Conservation (phyloP, 2,329 filamentous ascomycete genomes). For the Zymoseptoria pseudotritici region DNA sequence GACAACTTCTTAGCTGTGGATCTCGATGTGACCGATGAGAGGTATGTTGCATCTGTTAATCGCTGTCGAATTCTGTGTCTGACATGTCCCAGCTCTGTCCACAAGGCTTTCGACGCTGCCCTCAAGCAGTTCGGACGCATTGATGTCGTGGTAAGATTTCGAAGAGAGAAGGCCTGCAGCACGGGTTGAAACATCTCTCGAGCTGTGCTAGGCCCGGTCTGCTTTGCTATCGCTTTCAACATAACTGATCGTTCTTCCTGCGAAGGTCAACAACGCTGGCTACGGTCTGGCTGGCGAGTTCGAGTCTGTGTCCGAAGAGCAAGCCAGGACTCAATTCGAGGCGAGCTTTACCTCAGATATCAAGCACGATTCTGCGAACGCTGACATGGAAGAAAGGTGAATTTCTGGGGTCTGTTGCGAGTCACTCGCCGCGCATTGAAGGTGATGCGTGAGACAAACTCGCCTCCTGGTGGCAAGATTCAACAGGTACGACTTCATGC, state of each 20-base stretch:
- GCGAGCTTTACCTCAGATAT: background rate
- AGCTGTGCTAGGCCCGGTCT: conserved; percentile 10
- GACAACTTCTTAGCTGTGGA: conserved; percentile 44
- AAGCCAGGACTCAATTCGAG: conserved; percentile 49
- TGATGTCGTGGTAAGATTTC: conserved; percentile 41
- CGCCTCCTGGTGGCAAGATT: conserved; percentile 44
- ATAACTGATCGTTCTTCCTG: background rate
- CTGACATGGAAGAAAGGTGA: conserved; percentile 30
- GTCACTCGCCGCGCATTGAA: conserved; percentile 43
- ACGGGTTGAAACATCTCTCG: background rate
- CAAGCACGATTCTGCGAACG: background rate
- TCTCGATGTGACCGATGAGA: conserved; percentile 45
- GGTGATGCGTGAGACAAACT: conserved; percentile 39
- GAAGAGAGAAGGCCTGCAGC: background rate
- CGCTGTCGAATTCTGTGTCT: background rate
- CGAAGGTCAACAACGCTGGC: conserved; percentile 46
- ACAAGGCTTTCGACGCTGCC: conserved; percentile 39
- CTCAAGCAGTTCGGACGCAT: conserved; percentile 47
- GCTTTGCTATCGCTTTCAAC: conserved; percentile 28
- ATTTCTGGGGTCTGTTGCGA: conserved; percentile 52
- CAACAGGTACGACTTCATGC: conserved; percentile 38
- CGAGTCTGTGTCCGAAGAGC: conserved; percentile 44
- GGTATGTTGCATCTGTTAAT: conserved; percentile 29
- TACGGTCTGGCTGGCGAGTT: conserved; percentile 49
- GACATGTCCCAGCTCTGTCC: conserved; percentile 32